Conservation (phyloP, 192 early-diverging fungal species). For the Spinellus fusiger region DNA sequence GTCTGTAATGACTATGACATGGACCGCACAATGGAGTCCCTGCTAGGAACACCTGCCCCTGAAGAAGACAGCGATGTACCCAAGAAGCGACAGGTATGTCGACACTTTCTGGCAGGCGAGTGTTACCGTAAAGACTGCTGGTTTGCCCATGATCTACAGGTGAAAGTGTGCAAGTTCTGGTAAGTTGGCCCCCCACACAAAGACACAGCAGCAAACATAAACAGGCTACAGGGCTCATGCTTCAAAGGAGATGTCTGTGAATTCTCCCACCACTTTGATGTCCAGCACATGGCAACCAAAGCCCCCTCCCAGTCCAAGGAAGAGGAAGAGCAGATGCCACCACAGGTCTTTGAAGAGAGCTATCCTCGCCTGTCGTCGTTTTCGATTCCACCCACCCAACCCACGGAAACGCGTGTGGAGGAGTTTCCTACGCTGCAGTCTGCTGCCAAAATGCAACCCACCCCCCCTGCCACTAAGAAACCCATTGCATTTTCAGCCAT, state of each 20-base stretch:
- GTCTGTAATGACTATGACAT: conserved; percentile 38
- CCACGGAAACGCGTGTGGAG: neutral
- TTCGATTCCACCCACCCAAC: neutral
- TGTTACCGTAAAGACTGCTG: conserved; percentile 52
- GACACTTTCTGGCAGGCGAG: conserved; percentile 48
- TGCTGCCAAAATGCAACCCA: neutral
- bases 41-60: conserved; percentile 15
- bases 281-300: conserved; percentile 19
- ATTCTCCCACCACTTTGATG: conserved; percentile 44
- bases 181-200: conserved; percentile 18
- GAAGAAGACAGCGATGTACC: neutral
- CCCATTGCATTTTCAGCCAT: conserved; percentile 30
- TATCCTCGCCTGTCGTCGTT: conserved; percentile 2
- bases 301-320: neutral
- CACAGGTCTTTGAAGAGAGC: conserved; percentile 1
- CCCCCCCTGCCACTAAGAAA: neutral
- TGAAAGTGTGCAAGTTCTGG: conserved; percentile 55
- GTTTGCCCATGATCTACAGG: conserved; percentile 48
- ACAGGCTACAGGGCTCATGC: conserved; percentile 47
- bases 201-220: no score
- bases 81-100: conserved; percentile 37
- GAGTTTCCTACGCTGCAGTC: conserved; percentile 11
- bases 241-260: conserved; percentile 47
- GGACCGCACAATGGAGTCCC: conserved; percentile 29
- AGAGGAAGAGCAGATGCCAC: neutral